Percentiles rank a stretch among this genome's conserved stretches.
phyloP scores from a whole-genome alignment of 2,329 filamentous ascomycete species.

The Lachnum nothofagi region DNA sequence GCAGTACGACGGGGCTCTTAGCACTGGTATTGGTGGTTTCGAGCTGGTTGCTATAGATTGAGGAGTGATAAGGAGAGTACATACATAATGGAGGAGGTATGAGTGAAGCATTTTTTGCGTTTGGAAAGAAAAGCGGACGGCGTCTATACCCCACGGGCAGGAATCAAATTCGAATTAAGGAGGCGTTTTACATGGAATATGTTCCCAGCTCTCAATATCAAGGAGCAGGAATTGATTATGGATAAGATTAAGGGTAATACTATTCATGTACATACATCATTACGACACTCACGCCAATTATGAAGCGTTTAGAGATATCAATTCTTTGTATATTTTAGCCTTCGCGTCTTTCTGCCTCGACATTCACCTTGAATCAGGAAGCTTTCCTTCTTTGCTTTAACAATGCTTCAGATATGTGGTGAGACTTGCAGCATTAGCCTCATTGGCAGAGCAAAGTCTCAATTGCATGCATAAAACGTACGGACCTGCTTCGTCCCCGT shows the following conservation, averaged over 20 bases:
- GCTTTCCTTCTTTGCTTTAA: too few relatives aligned
- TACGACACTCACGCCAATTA: background rate
- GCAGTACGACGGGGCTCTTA: constrained; percentile 11
- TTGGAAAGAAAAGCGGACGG: background rate
- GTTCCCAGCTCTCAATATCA: background rate
- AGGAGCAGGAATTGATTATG: background rate
- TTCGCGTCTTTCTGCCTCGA: too few relatives aligned
- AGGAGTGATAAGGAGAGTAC: background rate
- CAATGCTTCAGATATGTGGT: too few relatives aligned
- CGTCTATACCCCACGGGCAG: background rate
- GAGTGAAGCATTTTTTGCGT: background rate
- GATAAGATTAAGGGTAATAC: background rate
- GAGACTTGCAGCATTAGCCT: too few relatives aligned
- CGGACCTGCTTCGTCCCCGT: too few relatives aligned
- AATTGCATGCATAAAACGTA: too few relatives aligned
- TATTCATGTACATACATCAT: background rate
- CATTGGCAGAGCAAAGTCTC: too few relatives aligned
- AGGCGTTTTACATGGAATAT: too few relatives aligned
- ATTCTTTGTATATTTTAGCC: background rate
- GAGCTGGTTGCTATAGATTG: constrained; percentile 17
- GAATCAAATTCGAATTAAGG: too few relatives aligned
- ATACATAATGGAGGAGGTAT: background rate
- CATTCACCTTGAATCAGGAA: too few relatives aligned
- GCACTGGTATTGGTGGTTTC: constrained; percentile 16
- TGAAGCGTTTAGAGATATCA: background rate